Evolutionary conservation across 768 basidiomycete species (phyloP), one percentile per base, ranked within the genome.

Genomic region (Hemileccinum impolitum): DNA sequence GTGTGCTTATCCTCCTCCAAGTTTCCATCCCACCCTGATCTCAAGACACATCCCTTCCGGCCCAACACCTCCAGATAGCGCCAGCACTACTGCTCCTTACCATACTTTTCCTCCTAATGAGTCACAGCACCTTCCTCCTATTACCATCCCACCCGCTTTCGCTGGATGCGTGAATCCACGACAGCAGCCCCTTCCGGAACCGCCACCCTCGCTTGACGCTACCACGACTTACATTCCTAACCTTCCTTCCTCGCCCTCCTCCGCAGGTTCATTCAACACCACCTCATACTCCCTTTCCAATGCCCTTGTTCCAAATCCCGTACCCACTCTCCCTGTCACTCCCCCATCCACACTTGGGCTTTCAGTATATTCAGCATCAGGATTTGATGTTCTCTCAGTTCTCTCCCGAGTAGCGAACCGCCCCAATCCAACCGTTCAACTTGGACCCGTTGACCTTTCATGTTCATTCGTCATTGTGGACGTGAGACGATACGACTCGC

Each of bases 381-480:
- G 95, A 3, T 96, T 96, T 55, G 95, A 98, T 65, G 75, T 94
- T 42, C 72, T 98, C 39, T 81, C 85, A 25, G 76, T 96, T 38
- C 77, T 98, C 23, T 77, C 87, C 10, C 78, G 90, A 8, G 85
- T 98, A 8, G 84, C 79, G 6, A 78, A 74, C 14, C 79, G 94
- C 6, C 81, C 82, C 1, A 78, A 86, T 58, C 90, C 92, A 1
- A 80, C 73, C 50, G 78, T 97, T 37, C 69, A 75, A 10, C 78
- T 98, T 15, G 95, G 96, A 14, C 92, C 95, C 0, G 90, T 98
- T 25, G 95, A 99, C 67, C 73, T 93, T 51, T 86, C 87, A 6
- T 94, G 91, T 64, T 81, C 86, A n/a, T 99, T 98, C 68, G 78
- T 90, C 58, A 88, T 99, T 35, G 85, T 84, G 38, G 96, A 99